These are phyloP conservation scores for Elongisporangium prolatum DNA, from an alignment of 352 stramenopile species.

Conservation along the genomic window DNA sequence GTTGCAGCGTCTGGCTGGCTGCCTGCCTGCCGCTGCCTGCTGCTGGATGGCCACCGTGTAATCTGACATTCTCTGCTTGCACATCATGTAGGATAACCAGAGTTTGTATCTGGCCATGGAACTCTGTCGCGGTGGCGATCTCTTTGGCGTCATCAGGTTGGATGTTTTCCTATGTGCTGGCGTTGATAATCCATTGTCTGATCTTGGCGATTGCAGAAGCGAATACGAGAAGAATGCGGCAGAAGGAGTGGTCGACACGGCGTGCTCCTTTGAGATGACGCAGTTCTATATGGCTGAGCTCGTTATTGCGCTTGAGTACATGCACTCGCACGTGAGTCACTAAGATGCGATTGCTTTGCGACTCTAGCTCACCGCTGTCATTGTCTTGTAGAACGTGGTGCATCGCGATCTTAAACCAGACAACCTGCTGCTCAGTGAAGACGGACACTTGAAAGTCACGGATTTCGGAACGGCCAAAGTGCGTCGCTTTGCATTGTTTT, in stretches of 20 bases:
- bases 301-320: constrained; percentile 91
- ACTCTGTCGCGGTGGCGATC: constrained; percentile 73
- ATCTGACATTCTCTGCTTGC: background rate
- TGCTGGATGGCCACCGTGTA: background rate
- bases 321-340: constrained; percentile 82
- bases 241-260: constrained; percentile 45
- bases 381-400: constrained; percentile 82
- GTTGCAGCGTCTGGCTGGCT: background rate
- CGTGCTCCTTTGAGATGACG: constrained; percentile 72
- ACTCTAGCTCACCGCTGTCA: constrained; percentile 2
- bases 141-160: constrained; percentile 77
- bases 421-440: constrained; percentile 79
- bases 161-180: constrained; percentile 1
- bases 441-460: constrained; percentile 87
- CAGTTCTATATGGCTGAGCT: constrained; percentile 93
- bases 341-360: background rate
- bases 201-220: constrained; percentile 19
- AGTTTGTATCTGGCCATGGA: constrained; percentile 90
- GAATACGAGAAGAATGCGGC: constrained; percentile 55
- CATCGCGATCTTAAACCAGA: constrained; percentile 96
- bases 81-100: constrained; percentile 55
- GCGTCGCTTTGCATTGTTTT: background rate
- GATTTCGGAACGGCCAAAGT: constrained; percentile 89
- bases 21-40: background rate
- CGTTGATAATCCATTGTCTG: constrained; percentile 6